Percentiles rank a stretch among this genome's conserved stretches.
Evolutionary conservation across 2,329 filamentous ascomycete species (phyloP).

Genomic region (Chrysosporium queenslandicum): DNA sequence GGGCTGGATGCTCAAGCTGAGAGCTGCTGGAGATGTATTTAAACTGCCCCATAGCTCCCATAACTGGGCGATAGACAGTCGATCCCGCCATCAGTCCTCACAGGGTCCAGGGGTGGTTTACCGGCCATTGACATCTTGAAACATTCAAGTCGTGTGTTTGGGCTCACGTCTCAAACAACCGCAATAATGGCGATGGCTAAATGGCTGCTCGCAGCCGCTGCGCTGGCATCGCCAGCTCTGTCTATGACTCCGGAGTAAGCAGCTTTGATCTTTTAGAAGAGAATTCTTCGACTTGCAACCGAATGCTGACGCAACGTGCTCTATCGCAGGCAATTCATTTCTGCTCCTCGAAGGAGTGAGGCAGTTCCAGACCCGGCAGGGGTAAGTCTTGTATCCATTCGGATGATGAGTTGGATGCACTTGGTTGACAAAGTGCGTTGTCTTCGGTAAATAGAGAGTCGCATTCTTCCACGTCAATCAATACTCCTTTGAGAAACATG

Average conservation of each 20-base stretch:
- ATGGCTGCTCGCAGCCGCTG: constrained; percentile 20
- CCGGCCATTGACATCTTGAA: constrained; percentile 8
- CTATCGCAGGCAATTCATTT: constrained; percentile 27
- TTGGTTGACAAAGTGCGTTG: background rate
- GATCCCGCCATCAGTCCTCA: constrained; percentile 6
- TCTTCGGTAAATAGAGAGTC: constrained; percentile 25
- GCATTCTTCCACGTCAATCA: constrained; percentile 52
- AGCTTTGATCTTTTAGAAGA: no score
- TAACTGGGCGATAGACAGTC: constrained; percentile 1
- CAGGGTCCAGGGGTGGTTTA: constrained; percentile 1
- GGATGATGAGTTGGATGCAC: background rate
- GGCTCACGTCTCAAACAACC: constrained; percentile 8
- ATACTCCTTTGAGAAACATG: constrained; percentile 70
- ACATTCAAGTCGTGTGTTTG: constrained; percentile 10
- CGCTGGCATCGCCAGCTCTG: constrained; percentile 19
- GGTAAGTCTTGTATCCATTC: constrained; percentile 22
- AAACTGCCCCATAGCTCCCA: constrained; percentile 2
- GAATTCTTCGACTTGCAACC: no score
- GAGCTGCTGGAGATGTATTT: constrained; percentile 2
- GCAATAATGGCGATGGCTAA: constrained; percentile 17
- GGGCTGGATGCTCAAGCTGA: constrained; percentile 2
- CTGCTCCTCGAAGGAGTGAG: constrained; percentile 30
- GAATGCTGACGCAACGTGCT: background rate
- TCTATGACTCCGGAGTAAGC: constrained; percentile 23
- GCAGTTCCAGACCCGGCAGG: constrained; percentile 34